Evolutionary conservation across 2,329 filamentous ascomycete genomes (phyloP), one percentile per base, ranked within the genome.

Genomic region (Geosmithia morbida): DNA sequence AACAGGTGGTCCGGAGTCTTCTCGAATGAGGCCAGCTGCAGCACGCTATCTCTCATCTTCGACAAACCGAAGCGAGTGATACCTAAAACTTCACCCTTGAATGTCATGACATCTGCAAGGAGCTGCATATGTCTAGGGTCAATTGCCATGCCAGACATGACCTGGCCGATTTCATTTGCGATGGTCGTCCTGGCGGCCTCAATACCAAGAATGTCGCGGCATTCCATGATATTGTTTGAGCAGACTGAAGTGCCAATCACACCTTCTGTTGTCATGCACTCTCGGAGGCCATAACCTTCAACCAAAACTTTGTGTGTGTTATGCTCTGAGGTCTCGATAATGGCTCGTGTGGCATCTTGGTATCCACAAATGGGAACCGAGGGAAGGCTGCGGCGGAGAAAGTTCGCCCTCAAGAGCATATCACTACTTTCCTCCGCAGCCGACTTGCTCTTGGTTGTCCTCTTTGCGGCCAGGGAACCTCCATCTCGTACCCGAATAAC

Each of bases 1-100:
- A 98, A 98, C 41, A 98, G 67, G 66, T 98, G 92, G 61, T 98
- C 92, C 0, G 92, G 88, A 44, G 92, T 98, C 76, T 97, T 97
- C 66, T 98, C 92, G 60, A 98, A 98, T 17, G 84, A 90, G 0
- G 92, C 92, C 13, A 98, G 75, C 64, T 98, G 92, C 48, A 98
- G 70, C 11, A 97, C 92, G 16, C 79, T 86, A 63, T 98, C 92
- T 46, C 92, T 77, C 84, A 95, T 97, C 72, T 97, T 98, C 49
- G 88, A 85, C 22, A 98, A 73, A 46, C 92, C 92, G 63, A 97
- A 97, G 30, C 92, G 83, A 2, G 92, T 98, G 61, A 98, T 98
- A 46, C 92, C 92, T 17, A 96, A 75, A 0, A 98, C 86, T 55
- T 97, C 90, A 46, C 92, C 92, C 69, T 96, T 97, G 74, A 90